Conservation (phyloP, 176 grass and related monocot species). For the Oryza nivara region DNA sequence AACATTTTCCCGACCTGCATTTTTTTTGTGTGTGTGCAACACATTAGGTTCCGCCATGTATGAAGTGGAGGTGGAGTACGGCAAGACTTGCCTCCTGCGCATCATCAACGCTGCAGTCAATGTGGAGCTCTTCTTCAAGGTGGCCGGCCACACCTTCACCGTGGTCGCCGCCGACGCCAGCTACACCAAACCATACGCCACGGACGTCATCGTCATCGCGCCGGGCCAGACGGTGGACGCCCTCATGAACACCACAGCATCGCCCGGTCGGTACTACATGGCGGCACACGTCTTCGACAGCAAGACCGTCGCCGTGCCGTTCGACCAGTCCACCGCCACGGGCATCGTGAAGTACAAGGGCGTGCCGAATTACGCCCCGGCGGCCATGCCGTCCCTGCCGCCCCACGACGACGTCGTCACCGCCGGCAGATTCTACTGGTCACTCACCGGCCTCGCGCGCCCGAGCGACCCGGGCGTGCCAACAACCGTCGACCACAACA, state of each 20-base stretch:
- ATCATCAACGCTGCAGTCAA: constrained; percentile 74
- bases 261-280: constrained; percentile 58
- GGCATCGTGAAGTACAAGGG: constrained; percentile 47
- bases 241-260: constrained; percentile 49
- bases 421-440: constrained; percentile 48
- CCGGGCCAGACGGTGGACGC: constrained; percentile 72
- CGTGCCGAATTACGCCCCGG: not conserved
- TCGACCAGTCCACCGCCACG: constrained; percentile 20
- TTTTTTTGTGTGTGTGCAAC: not conserved
- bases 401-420: constrained; percentile 27
- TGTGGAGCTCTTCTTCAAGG: constrained; percentile 66
- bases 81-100: constrained; percentile 50
- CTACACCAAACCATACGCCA: constrained; percentile 55
- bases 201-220: constrained; percentile 54
- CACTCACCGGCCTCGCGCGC: constrained; percentile 34
- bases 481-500: constrained; percentile 28
- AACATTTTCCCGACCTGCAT: not conserved
- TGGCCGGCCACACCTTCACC: constrained; percentile 61
- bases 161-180: constrained; percentile 62
- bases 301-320: constrained; percentile 12
- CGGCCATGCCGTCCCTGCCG: constrained; percentile 34
- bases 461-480: constrained; percentile 36
- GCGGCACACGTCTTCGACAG: constrained; percentile 42
- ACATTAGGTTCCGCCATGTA: constrained; percentile 21
- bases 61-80: constrained; percentile 46